Conservation (phyloP, 768 basidiomycete genomes). For the Calocera viscosa region DNA sequence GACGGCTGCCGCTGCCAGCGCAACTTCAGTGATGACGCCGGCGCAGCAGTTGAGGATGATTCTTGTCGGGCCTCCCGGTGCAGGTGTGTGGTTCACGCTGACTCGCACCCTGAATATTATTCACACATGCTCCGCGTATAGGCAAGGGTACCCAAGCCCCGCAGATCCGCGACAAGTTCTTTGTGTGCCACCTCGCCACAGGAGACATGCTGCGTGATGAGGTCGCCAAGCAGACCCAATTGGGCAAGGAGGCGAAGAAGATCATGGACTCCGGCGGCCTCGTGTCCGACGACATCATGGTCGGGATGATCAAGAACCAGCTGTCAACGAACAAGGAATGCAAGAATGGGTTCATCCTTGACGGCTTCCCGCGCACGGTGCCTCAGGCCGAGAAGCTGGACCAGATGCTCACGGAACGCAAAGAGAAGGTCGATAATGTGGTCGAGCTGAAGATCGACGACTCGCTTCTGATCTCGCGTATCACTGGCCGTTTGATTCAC, state of each 20-base stretch:
- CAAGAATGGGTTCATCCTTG: conserved; percentile 94
- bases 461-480: conserved; percentile 89
- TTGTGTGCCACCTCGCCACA: conserved; percentile 95
- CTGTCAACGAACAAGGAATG: conserved; percentile 84
- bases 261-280: conserved; percentile 96
- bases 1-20: conserved; percentile 5
- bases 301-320: conserved; percentile 93
- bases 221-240: conserved; percentile 69
- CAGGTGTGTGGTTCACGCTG: conserved; percentile 46
- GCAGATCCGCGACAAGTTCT: conserved; percentile 79
- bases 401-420: conserved; percentile 65
- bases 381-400: conserved; percentile 95
- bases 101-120: not conserved
- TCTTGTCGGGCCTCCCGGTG: conserved; percentile 90
- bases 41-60: conserved; percentile 78
- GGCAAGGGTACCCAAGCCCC: conserved; percentile 99
- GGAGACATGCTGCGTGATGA: conserved; percentile 98
- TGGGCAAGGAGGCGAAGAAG: conserved; percentile 89
- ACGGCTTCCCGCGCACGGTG: conserved; percentile 98
- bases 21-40: conserved; percentile 33
- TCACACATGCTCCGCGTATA: conserved; percentile 25
- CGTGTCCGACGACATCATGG: conserved; percentile 92
- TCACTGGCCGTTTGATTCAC: conserved; percentile 92
- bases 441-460: conserved; percentile 88
- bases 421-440: conserved; percentile 84